Conservation (phyloP, 2,329 filamentous ascomycete species). For the Fusarium denticulatum region DNA sequence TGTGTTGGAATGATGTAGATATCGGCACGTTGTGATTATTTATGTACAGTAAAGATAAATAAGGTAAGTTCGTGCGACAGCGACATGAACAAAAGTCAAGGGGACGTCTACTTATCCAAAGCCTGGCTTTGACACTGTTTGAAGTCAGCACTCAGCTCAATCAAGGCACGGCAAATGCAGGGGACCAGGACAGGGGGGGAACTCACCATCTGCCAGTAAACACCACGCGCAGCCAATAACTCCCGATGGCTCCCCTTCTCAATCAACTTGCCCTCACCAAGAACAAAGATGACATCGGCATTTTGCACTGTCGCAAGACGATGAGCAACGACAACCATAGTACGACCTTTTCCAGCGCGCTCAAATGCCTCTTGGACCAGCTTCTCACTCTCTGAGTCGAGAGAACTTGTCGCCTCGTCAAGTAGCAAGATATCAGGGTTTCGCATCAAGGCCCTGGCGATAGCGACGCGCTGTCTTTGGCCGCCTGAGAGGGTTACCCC, state of each 20-base stretch:
- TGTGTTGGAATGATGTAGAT: not conserved
- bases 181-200: rapidly evolving
- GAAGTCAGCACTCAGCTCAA: not conserved
- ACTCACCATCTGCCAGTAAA: conserved; percentile 17
- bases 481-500: conserved; percentile 74
- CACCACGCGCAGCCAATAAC: not conserved
- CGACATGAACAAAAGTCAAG: rapidly evolving
- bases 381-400: conserved; percentile 71
- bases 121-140: not conserved
- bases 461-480: conserved; percentile 75
- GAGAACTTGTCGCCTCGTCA: conserved; percentile 76
- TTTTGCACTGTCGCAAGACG: conserved; percentile 80
- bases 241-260: not conserved
- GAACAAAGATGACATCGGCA: conserved; percentile 80
- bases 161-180: rapidly evolving
- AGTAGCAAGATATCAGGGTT: conserved; percentile 73
- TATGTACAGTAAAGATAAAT: too few species aligned
- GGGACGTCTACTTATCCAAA: not conserved
- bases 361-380: conserved; percentile 75
- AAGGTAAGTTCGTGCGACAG: rapidly evolving
- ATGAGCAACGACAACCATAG: conserved; percentile 81
- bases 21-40: not conserved
- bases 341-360: conserved; percentile 65
- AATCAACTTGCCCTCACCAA: conserved; percentile 1
- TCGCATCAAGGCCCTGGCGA: conserved; percentile 73